These are phyloP conservation scores for Penicillium concentricum DNA, from an alignment of 2,329 filamentous ascomycete species.

Conservation along the genomic window DNA sequence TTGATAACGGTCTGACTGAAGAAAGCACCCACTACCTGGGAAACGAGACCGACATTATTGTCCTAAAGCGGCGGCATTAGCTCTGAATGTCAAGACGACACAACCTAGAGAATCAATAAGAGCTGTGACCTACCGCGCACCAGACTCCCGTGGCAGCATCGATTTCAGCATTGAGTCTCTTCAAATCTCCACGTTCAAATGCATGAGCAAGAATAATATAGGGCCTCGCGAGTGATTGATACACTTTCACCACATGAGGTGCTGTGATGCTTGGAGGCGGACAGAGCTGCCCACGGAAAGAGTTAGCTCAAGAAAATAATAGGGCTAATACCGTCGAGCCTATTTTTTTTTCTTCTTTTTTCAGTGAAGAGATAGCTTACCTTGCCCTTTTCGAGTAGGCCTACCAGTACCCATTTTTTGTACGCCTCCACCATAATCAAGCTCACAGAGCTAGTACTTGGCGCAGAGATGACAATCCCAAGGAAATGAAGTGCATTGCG, in stretches of 20 bases:
- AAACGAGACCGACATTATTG: slow-evolving; percentile 69
- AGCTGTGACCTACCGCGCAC: slow-evolving; percentile 50
- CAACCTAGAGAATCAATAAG: not conserved
- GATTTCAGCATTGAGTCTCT: slow-evolving; percentile 63
- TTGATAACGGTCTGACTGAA: slow-evolving; percentile 73
- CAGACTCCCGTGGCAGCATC: slow-evolving; percentile 61
- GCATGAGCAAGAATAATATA: slow-evolving; percentile 70
- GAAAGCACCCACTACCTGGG: slow-evolving; percentile 68
- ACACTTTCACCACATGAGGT: slow-evolving; percentile 54
- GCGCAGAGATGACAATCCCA: slow-evolving; percentile 65
- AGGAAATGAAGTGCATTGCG: slow-evolving; percentile 61
- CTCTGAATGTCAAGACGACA: not conserved
- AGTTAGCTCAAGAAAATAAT: slow-evolving; percentile 5
- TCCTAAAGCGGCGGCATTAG: slow-evolving; percentile 51
- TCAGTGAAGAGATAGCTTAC: slow-evolving; percentile 37
- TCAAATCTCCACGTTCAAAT: slow-evolving; percentile 62
- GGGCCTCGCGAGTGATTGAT: slow-evolving; percentile 60
- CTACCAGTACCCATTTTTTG: slow-evolving; percentile 83
- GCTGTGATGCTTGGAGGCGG: slow-evolving; percentile 58
- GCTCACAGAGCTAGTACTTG: slow-evolving; percentile 63
- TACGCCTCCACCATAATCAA: slow-evolving; percentile 84
- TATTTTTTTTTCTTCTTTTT: not conserved
- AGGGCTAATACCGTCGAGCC: not conserved
- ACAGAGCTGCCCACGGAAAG: slow-evolving; percentile 37
- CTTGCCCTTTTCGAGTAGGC: slow-evolving; percentile 68